phyloP scores from a whole-genome alignment of 2,329 filamentous ascomycete genomes.

The Colletotrichum lentis region DNA sequence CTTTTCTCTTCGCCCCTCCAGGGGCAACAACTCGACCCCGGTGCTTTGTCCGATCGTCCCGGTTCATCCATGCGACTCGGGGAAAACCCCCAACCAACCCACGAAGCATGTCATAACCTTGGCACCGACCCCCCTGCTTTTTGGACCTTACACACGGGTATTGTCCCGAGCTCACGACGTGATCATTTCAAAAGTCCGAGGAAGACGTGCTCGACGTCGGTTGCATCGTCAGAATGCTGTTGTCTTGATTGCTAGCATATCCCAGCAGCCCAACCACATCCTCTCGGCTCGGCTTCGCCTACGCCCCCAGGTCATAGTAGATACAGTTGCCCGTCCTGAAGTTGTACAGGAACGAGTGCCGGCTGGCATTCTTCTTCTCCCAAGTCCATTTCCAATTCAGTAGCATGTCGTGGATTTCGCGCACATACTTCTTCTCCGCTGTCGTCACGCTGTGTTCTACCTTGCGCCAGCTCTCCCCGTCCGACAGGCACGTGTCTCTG shows the following conservation, averaged over 20 bases:
- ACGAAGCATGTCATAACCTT: slow-evolving; percentile 6
- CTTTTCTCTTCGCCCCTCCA: background rate
- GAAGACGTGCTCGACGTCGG: background rate
- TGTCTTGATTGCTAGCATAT: background rate
- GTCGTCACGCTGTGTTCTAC: slow-evolving; percentile 81
- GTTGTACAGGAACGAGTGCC: slow-evolving; percentile 89
- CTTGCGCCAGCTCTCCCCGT: slow-evolving; percentile 83
- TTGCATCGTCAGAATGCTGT: background rate
- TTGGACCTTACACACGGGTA: background rate
- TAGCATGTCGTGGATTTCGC: slow-evolving; percentile 82
- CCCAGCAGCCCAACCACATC: background rate
- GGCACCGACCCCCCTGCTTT: slow-evolving; percentile 30
- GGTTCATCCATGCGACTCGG: slow-evolving; percentile 14
- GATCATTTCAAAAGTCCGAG: background rate
- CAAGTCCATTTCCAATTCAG: slow-evolving; percentile 67
- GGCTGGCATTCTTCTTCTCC: slow-evolving; percentile 61
- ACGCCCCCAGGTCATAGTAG: slow-evolving; percentile 79
- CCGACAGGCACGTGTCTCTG: slow-evolving; percentile 75
- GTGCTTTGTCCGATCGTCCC: slow-evolving; percentile 26
- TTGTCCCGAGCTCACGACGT: slow-evolving; percentile 4
- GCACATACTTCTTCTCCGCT: slow-evolving; percentile 81
- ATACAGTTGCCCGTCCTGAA: slow-evolving; percentile 85
- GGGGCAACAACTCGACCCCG: slow-evolving; percentile 11
- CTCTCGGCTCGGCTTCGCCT: slow-evolving; percentile 7
- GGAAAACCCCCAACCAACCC: background rate